Evolutionary conservation across 225 moss, liverwort and hornwort genomes (phyloP), one percentile per base, ranked within the genome.

Genomic region (Climacium dendroides): DNA sequence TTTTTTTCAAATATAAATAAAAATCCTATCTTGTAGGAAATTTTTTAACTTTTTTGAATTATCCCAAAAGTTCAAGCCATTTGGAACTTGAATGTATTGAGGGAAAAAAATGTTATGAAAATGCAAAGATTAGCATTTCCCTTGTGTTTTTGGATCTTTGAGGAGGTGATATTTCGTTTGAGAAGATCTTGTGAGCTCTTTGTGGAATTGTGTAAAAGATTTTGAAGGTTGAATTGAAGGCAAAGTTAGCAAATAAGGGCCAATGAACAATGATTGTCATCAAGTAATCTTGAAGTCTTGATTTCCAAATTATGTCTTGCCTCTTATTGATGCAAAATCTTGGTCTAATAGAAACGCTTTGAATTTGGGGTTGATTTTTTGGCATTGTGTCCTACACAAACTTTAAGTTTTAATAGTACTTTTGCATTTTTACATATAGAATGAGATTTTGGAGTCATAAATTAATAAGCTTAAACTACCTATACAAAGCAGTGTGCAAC

Each of bases 11-110:
- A 8, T 43, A 9, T 43, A 63, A 23, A 67, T 22, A 37, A 67
- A 7, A 41, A 41, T 2, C 19, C 0, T 8, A 15, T 3, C 0
- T 41, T 8, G 0, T 25, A 41, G 15, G 25, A 70, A 41, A 14
- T 69, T 13, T n/a, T n/a, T 15, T 15, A 8, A 25, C 41, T 15
- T 71, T 16, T 26, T 41, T 26, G 2, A 15, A 0, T 5, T 0
- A 71, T 43, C 3, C 8, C 25, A 41, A n/a, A n/a, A n/a, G 8
- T 25, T 70, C 26, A 71, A 71, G 1, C 3, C 3, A 39, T 39
- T 69, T 23, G 13, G 24, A 69, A 1, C 8, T 13, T 24, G 14
- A 7, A 69, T 69, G 13, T 13, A 39, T 24, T 13, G 13, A n/a
- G 12, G 11, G n/a, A 20, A 66, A 45, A n/a, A 11, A 37, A 12